Evolutionary conservation across 1,284 basidiomycete genomes (phyloP).

Genomic region (Ustilago tritici): DNA sequence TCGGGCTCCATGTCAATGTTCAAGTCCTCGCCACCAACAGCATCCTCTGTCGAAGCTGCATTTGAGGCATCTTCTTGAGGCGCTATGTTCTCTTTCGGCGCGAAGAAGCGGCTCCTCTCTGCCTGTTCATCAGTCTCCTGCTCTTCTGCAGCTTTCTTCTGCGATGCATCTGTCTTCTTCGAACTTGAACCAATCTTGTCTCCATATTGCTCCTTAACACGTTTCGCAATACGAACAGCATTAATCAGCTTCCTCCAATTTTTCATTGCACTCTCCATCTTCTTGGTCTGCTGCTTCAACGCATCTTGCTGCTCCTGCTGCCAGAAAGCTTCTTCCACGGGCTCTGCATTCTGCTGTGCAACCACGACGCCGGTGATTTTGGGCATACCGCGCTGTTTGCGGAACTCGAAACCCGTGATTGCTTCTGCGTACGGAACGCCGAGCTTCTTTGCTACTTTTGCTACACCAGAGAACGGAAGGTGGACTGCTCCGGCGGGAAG

Average conservation of each 20-base stretch:
- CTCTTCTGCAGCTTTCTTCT: slow-evolving; percentile 6
- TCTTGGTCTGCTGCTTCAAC: slow-evolving; percentile 78
- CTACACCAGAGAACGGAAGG: slow-evolving; percentile 75
- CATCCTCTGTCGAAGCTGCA: neutral
- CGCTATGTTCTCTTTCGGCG: neutral
- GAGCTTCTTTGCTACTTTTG: slow-evolving; percentile 87
- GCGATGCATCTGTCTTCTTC: slow-evolving; percentile 9
- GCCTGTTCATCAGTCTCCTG: slow-evolving; percentile 1
- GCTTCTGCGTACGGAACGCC: slow-evolving; percentile 93
- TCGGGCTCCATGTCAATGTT: slow-evolving; percentile 9
- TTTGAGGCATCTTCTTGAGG: neutral
- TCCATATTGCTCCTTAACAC: slow-evolving; percentile 83
- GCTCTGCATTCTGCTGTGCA: slow-evolving; percentile 81
- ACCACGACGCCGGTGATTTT: slow-evolving; percentile 88
- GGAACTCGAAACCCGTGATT: slow-evolving; percentile 95
- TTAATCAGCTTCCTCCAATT: slow-evolving; percentile 89
- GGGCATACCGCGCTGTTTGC: slow-evolving; percentile 86
- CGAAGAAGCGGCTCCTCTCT: slow-evolving; percentile 38
- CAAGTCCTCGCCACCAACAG: slow-evolving; percentile 8
- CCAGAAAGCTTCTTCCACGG: slow-evolving; percentile 87
- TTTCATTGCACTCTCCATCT: slow-evolving; percentile 84
- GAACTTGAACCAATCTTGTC: slow-evolving; percentile 24
- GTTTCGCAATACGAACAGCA: slow-evolving; percentile 84
- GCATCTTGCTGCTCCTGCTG: slow-evolving; percentile 82
- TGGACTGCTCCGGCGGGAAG: slow-evolving; percentile 87